A percentile compares a stretch with the other conserved stretches of the same genome.
phyloP scores from a whole-genome alignment of 306 rosid species.

The Prosopis cineraria region DNA sequence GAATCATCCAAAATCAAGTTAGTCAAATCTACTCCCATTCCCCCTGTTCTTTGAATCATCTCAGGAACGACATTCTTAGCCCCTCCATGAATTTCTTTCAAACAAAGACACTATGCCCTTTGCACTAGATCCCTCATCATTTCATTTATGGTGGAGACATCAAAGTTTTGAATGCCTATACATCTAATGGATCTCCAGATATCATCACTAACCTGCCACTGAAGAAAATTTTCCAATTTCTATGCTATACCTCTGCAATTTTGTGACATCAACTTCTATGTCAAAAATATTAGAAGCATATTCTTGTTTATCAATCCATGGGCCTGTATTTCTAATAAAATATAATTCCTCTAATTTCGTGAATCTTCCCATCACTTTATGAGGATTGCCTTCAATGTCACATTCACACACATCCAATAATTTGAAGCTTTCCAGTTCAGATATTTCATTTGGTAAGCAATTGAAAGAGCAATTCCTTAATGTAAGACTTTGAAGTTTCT shows the following conservation, averaged over 20 bases:
- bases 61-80: background rate
- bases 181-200: background rate
- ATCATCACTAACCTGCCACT: too few relatives aligned
- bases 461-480: background rate
- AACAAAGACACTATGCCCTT: background rate
- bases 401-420: background rate
- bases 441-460: background rate
- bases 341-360: background rate
- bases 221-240: background rate
- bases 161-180: background rate
- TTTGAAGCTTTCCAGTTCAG: too few relatives aligned
- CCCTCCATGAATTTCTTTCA: too few relatives aligned
- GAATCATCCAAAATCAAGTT: background rate
- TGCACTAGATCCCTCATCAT: background rate
- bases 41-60: background rate
- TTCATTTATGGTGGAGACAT: background rate
- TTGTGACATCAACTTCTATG: background rate
- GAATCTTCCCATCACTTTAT: background rate
- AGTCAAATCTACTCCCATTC: background rate
- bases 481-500: too few relatives aligned
- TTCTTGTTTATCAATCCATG: background rate
- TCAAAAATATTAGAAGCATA: background rate
- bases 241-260: background rate
- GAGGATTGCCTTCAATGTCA: background rate
- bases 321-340: background rate